Evolutionary conservation across 371 early-diverging fungal species (phyloP).

Genomic region (Mortierella sp.): DNA sequence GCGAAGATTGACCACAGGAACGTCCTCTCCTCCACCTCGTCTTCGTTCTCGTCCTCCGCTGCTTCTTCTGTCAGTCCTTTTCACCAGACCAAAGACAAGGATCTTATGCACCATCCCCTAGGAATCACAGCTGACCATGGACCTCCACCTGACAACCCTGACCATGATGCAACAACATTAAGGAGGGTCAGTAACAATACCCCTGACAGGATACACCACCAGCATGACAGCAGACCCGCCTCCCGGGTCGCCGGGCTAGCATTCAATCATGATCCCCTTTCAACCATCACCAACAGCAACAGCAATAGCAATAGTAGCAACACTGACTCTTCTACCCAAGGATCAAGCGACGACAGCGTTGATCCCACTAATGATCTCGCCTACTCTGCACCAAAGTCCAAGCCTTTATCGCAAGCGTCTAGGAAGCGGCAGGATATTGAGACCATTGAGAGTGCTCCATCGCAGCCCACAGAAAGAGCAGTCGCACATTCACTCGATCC

Average conservation of each 20-base stretch:
- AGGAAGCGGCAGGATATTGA: not conserved
- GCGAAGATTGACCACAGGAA: not conserved
- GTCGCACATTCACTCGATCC: constrained; percentile 7
- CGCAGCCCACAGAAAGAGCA: constrained; percentile 11
- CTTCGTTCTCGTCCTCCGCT: not conserved
- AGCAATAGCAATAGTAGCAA: not conserved
- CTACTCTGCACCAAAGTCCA: not conserved
- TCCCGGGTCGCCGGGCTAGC: not conserved
- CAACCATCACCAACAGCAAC: not conserved
- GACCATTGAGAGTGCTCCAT: not conserved
- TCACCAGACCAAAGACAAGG: not conserved
- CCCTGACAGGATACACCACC: not conserved
- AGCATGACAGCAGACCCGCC: not conserved
- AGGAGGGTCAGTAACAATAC: constrained; percentile 10
- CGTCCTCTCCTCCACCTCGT: not conserved
- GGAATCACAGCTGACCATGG: constrained; percentile 19
- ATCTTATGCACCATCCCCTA: constrained; percentile 27
- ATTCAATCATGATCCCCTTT: constrained; percentile 2
- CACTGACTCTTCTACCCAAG: not conserved
- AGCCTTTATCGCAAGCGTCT: not conserved
- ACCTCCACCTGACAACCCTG: constrained; percentile 9
- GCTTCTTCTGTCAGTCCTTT: not conserved
- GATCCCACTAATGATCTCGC: not conserved
- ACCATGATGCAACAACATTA: constrained; percentile 5
- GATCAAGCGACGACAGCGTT: not conserved